Evolutionary conservation across 2,329 filamentous ascomycete genomes (phyloP).

Genomic region (Colletotrichum spaethianum): DNA sequence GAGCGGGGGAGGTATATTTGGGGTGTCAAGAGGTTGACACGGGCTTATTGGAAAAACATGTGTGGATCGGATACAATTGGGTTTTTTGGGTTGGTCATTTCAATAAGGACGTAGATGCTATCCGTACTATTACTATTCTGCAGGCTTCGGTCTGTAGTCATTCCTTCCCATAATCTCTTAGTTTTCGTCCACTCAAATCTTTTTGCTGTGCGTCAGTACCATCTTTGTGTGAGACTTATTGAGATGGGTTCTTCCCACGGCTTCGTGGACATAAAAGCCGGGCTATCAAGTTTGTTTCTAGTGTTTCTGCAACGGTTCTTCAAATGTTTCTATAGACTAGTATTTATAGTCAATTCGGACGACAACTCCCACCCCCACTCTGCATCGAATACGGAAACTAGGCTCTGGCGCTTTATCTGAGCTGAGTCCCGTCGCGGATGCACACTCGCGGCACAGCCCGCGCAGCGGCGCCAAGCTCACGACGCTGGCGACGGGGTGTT

Average conservation of each 20-base stretch:
- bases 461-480: not conserved
- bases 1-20: not conserved
- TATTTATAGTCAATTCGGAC: too few species aligned
- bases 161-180: conserved; percentile 15
- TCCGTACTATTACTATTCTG: conserved; percentile 36
- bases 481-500: not conserved
- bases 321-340: not conserved
- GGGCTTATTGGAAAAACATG: conserved; percentile 16
- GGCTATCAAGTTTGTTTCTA: not conserved
- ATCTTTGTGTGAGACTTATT: not conserved
- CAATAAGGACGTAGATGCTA: conserved; percentile 36
- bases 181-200: not conserved
- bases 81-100: conserved; percentile 32
- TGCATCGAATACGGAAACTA: not conserved
- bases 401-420: not conserved
- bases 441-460: not conserved
- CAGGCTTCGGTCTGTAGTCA: conserved; percentile 22
- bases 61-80: conserved; percentile 26
- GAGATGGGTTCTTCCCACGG: too few species aligned
- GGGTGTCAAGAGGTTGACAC: conserved; percentile 11
- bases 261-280: not conserved
- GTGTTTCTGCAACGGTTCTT: not conserved
- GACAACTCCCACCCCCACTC: not conserved
- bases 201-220: not conserved
- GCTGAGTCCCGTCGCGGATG: not conserved